These are phyloP conservation scores for Dioscorea alata DNA, from an alignment of 106 monocot genomes.

Conservation along the genomic window DNA sequence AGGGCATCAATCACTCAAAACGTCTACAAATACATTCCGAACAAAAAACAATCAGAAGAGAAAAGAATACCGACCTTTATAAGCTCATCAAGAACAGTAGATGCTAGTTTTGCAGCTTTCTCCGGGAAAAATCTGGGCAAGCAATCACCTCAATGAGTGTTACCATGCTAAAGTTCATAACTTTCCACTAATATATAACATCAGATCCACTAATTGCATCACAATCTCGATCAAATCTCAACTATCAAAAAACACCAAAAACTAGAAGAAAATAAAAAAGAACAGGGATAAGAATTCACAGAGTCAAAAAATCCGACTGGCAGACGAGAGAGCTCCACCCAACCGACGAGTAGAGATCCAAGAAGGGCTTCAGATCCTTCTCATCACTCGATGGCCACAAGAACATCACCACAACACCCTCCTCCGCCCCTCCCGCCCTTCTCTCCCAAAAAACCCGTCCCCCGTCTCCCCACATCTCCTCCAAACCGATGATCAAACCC, in stretches of 20 bases:
- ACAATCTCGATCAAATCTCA: background rate
- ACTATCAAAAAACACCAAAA: constrained; percentile 2
- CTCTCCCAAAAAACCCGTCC: constrained; percentile 70
- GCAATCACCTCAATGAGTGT: too few relatives aligned
- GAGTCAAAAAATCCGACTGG: constrained; percentile 65
- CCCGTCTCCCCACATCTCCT: constrained; percentile 47
- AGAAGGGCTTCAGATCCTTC: constrained; percentile 47
- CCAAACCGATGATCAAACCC: background rate
- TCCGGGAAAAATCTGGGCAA: constrained; percentile 68
- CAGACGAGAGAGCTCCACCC: constrained; percentile 82
- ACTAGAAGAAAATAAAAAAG: background rate
- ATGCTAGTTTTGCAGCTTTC: constrained; percentile 60
- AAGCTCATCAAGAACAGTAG: constrained; percentile 60
- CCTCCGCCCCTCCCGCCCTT: constrained; percentile 28
- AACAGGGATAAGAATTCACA: constrained; percentile 29
- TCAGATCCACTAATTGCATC: too few relatives aligned
- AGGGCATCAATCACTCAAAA: background rate
- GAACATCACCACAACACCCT: constrained; percentile 72
- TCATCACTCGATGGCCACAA: constrained; percentile 84
- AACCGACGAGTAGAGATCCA: constrained; percentile 60
- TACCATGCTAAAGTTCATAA: too few relatives aligned
- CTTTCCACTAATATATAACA: too few relatives aligned
- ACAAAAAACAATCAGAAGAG: background rate
- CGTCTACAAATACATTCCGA: too few relatives aligned
- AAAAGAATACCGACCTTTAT: constrained; percentile 49